Percentiles rank a stretch among this genome's conserved stretches.
Evolutionary conservation across 2,329 filamentous ascomycete species (phyloP).

Genomic region (Exophiala aquamarina): DNA sequence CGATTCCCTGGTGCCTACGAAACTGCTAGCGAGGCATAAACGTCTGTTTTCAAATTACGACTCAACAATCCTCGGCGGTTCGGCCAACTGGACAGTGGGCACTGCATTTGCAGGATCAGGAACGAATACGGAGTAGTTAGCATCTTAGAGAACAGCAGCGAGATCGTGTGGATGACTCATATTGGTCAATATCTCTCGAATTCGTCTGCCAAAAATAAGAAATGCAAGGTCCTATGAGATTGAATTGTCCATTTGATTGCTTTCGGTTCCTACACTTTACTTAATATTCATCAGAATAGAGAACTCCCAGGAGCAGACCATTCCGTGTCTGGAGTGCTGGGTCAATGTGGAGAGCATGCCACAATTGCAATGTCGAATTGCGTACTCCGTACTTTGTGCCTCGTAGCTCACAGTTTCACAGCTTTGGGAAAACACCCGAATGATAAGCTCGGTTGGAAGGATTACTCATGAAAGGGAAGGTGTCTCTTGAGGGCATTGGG

Average conservation of each 20-base stretch:
- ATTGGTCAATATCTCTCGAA: neutral
- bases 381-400: neutral
- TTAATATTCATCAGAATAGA: too few species aligned
- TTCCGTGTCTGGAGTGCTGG: too few species aligned
- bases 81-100: conserved; percentile 1
- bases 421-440: too few species aligned
- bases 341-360: conserved; percentile 3
- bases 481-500: too few species aligned
- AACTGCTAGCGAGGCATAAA: conserved; percentile 45
- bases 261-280: too few species aligned
- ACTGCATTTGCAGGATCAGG: conserved; percentile 9
- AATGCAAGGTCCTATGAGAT: conserved; percentile 2
- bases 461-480: too few species aligned
- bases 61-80: too few species aligned
- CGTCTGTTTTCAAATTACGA: neutral
- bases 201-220: conserved; percentile 1
- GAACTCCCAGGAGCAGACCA: too few species aligned
- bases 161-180: conserved; percentile 4
- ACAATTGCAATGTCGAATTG: conserved; percentile 6
- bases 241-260: too few species aligned
- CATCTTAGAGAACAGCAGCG: neutral
- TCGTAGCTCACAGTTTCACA: too few species aligned
- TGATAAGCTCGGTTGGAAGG: too few species aligned
- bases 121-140: conserved; percentile 1
- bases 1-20: conserved; percentile 87